Evolutionary conservation across 257 asterid genomes (phyloP), one percentile per base, ranked within the genome.

Genomic region (Ajuga chamaepitys): DNA sequence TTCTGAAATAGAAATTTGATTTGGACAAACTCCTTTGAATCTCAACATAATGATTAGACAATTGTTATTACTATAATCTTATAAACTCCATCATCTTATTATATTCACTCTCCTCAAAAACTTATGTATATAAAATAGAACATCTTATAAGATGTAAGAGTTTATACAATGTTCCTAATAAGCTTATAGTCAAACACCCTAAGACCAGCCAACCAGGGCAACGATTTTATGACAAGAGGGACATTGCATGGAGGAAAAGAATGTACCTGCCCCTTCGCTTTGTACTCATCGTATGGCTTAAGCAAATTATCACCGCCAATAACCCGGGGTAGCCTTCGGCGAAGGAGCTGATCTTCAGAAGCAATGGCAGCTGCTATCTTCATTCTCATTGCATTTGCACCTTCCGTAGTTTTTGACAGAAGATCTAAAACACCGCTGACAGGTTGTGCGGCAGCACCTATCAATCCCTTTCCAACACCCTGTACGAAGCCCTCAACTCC

Each of bases 371-470:
- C 78, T 58, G 97, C 95, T 46, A 94, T 90, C 83, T 90, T 94
- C 97, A 90, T 86, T 77, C 99, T 83, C 90, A 94, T 79, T 65
- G 99, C 96, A 83, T 94, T 94, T 77, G 99, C 99, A 17, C 99
- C 99, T 88, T 94, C 99, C 1, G 99, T 94, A 46, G 99, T 94
- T 75, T 94, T 94, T 9, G 99, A 94, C 78, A 94, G 65, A 60
- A 94, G 99, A 73, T 94, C 99, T 66, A 94, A 80, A 69, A 90
- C 95, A 48, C 99, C 99, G 35, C 99, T 94, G 46, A 94, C 99
- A 69, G 99, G 99, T 76, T 94, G 99, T 58, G 97, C 99, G 58
- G 99, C 99, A 5, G 95, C 99, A 75, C 99, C 99, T 62, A 94
- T 79, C 75, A 94, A 62, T 55, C 99, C 99, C 85, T 88, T 94